These are phyloP conservation scores for Lepidium aucheri DNA, from an alignment of 345 rosid species.

Conservation along the genomic window DNA sequence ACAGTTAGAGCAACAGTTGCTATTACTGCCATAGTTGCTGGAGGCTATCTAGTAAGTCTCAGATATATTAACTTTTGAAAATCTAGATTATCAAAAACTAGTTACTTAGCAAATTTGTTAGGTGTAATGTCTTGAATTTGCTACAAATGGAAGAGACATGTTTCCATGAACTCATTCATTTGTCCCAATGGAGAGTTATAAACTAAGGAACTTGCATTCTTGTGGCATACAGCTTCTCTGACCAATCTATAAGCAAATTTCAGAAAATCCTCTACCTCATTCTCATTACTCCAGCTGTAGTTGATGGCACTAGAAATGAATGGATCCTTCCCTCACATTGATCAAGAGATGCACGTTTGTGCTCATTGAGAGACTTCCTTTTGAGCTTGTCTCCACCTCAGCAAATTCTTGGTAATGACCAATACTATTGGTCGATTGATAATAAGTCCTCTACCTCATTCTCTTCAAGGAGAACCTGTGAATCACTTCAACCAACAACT, in stretches of 20 bases:
- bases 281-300: too few species aligned
- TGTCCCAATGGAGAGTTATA: conserved; percentile 1
- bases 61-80: background rate
- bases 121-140: conserved; percentile 6
- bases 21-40: conserved; percentile 89
- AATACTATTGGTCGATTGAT: too few species aligned
- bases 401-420: too few species aligned
- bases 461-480: too few species aligned
- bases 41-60: conserved; percentile 87
- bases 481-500: too few species aligned
- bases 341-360: too few species aligned
- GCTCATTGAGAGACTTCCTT: too few species aligned
- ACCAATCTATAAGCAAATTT: conserved; percentile 94
- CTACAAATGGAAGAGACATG: conserved; percentile 2
- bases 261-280: too few species aligned
- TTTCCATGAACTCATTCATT: conserved; percentile 1
- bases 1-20: conserved; percentile 96
- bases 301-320: too few species aligned
- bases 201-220: background rate
- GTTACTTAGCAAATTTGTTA: background rate
- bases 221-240: conserved; percentile 69
- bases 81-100: conserved; percentile 5
- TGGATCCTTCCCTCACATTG: too few species aligned
- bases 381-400: too few species aligned
- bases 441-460: too few species aligned